Conservation (phyloP, 306 rosid species). For the Hylodesmum podocarpum region DNA sequence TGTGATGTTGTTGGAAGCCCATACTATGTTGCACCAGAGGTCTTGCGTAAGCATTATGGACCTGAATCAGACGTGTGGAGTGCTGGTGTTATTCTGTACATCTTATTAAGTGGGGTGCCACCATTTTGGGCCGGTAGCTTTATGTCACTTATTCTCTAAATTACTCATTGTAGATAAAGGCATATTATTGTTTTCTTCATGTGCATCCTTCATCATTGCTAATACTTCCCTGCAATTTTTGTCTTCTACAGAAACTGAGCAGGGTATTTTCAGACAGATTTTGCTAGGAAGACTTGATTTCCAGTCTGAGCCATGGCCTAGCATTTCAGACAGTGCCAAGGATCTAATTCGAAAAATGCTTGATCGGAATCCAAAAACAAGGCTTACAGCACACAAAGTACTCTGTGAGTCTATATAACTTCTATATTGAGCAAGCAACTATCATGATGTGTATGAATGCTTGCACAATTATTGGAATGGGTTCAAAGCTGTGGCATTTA, state of each 20-base stretch:
- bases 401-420: constrained; percentile 39
- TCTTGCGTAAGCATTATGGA: constrained; percentile 59
- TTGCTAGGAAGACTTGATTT: constrained; percentile 48
- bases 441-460: background rate
- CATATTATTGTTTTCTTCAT: constrained; percentile 8
- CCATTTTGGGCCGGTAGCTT: constrained; percentile 65
- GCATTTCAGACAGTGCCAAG: constrained; percentile 61
- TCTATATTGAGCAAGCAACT: background rate
- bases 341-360: constrained; percentile 62
- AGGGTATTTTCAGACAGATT: constrained; percentile 54
- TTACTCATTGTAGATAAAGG: background rate
- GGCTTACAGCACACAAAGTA: constrained; percentile 51
- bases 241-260: constrained; percentile 48
- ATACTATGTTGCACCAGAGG: constrained; percentile 67
- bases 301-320: constrained; percentile 64
- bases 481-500: background rate
- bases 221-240: constrained; percentile 13
- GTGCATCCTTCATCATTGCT: constrained; percentile 21
- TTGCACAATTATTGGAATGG: background rate
- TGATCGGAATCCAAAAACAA: constrained; percentile 47
- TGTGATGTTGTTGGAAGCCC: constrained; percentile 64
- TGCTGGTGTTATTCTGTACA: constrained; percentile 65
- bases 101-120: constrained; percentile 57
- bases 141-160: constrained; percentile 2
- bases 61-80: constrained; percentile 68